Evolutionary conservation across 371 early-diverging fungal genomes (phyloP), one percentile per base, ranked within the genome.

Genomic region (Nosema muscidifuracis): DNA sequence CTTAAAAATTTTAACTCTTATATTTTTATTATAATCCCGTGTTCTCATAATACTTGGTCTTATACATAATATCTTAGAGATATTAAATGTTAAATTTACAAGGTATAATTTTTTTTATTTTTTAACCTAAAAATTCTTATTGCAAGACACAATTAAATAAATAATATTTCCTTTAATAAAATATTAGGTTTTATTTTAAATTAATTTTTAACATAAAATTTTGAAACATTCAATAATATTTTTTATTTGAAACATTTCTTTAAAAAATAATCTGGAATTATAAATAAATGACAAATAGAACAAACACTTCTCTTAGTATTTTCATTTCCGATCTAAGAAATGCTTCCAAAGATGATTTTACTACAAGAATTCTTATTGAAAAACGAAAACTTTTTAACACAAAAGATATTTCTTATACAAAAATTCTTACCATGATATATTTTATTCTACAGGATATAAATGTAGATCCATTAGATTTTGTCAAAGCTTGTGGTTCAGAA

Each of bases 401-500:
- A 12, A 40, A 56, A 3, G 18, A 68, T 43, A 26, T 68, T 28
- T 42, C 28, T 34, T 44, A 56, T 28, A 57, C 69, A 20, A 68
- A 68, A 9, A 31, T 68, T 13, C 43, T 68, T 24, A 57, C 44
- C 18, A 24, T 44, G 2, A 58, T 68, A 58, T 68, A 68, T 18
- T 57, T 68, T 26, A 28, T 44, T 20, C 56, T 68, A 43, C 34
- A 57, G 38, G 24, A 47, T 13, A 30, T 38, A 20, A 42, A 74
- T 16, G 58, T 77, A 15, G 53, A 58, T 22, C 42, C 63, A 13
- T 34, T 74, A 7, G 68, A 68, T 31, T 77, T 77, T 36, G 60
- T 74, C 7, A 74, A 77, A 31, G 71, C 70, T 16, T 30, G 33
- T 62, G 69, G 53, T 16, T 47, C 60, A 1, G 20, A 24, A 13